Base-by-base conservation (phyloP, 1,139 yeast species). In the Debaryomyces sp. region DNA sequence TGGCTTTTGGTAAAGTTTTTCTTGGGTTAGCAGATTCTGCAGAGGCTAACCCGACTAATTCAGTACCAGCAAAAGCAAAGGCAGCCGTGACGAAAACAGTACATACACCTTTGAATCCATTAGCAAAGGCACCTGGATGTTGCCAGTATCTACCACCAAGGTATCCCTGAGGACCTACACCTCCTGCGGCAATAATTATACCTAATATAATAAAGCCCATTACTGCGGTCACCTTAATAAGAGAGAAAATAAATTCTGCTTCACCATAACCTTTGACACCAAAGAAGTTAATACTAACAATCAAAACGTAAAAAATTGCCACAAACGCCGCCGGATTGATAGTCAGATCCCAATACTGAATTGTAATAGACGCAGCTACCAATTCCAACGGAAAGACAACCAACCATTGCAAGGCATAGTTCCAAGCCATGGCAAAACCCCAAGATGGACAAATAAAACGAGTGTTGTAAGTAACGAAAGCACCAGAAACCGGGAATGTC, bases 371-470 rank as follows among this genome's bases (percentile, higher is more conserved):
- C 29, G 89, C 87, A 10, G 92, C 92, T 54, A 85, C 89, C 59
- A 87, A 73, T 66, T 87, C 94, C 52, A 85, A 69, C 2, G 94
- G 92, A 57, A 87, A 68, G 45, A 85, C 83, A 48, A 85, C 80
- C 30, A 85, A 72, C 92, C 91, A 86, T 67, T 82, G 85, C 60
- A 85, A 68, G 47, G 84, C 85, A 63, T 85, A 87, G 67, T 85
- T 85, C 83, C 87, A 81, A 48, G 87, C 90, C 78, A 84, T 81
- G 45, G 89, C 84, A 65, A 89, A 89, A 46, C 91, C 92, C 82
- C 88, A 82, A 9, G 89, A 78, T 1, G 88, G 85, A 59, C 84
- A 85, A 44, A 86, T 73, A 57, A 87, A 87, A 56, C 89, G 75
- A 9, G 88, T 77, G 60, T 85, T 81, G 61, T 82, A 84, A 49